A percentile compares a stretch with the other conserved stretches of the same genome.
Evolutionary conservation across 31 red algal species (phyloP).

Genomic region (Asparagopsis taxiformis): DNA sequence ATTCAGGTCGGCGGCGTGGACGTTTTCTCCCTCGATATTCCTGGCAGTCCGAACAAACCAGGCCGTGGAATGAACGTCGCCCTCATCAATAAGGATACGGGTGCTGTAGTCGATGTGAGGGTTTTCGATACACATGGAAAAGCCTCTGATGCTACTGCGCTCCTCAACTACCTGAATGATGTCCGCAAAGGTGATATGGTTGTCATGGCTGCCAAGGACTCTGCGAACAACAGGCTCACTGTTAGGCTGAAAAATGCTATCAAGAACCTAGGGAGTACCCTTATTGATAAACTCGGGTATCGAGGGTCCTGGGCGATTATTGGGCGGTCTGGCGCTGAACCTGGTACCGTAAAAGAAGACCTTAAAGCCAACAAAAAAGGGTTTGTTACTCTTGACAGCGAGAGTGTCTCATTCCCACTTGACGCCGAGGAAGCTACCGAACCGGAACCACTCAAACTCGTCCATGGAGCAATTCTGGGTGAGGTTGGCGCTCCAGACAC

Average conservation of each 20-base stretch:
- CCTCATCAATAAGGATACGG: not conserved
- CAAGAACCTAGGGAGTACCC: not conserved
- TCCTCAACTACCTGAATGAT: not conserved
- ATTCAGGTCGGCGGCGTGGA: not conserved
- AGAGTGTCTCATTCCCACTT: too few relatives aligned
- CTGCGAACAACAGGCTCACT: too few relatives aligned
- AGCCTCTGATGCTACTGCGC: not conserved
- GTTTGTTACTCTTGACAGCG: too few relatives aligned
- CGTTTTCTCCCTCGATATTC: not conserved
- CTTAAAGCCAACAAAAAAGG: too few relatives aligned
- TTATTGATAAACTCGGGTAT: not conserved
- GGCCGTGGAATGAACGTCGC: not conserved
- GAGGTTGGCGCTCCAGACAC: too few relatives aligned
- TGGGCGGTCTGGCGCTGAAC: not conserved
- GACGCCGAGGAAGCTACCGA: not conserved
- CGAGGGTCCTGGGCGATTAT: not conserved
- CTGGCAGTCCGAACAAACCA: not conserved
- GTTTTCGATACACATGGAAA: not conserved
- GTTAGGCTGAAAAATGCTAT: not conserved
- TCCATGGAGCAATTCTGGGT: too few relatives aligned
- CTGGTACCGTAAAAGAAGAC: not conserved
- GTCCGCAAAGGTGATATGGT: not conserved
- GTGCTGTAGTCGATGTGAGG: not conserved
- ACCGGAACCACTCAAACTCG: too few relatives aligned
- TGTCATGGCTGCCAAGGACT: not conserved